Conservation (phyloP, 139 green algal species). For the Parachlorella kessleri region DNA sequence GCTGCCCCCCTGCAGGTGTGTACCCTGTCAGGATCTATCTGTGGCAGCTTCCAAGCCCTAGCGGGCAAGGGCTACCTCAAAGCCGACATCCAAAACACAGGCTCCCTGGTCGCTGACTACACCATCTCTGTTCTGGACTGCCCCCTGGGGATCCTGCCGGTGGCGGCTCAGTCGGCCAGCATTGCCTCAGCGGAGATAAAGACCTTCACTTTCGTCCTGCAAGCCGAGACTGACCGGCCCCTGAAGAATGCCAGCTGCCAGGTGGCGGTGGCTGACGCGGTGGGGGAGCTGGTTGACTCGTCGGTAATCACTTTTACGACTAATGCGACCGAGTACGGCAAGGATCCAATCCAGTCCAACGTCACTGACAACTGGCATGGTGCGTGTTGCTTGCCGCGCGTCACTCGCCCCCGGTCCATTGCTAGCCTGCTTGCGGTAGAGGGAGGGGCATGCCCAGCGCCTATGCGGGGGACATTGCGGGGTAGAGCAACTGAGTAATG, state of each 20-base stretch:
- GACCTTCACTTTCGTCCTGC: neutral
- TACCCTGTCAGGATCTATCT: slow-evolving; percentile 47
- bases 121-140: slow-evolving; percentile 63
- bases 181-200: neutral
- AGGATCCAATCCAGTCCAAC: neutral
- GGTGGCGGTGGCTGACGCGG: neutral
- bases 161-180: neutral
- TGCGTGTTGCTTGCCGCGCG: too few species aligned
- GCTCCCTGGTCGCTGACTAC: slow-evolving; percentile 59
- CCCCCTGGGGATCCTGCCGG: slow-evolving; percentile 38
- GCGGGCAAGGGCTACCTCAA: slow-evolving; percentile 63
- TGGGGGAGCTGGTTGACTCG: neutral
- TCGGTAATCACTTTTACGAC: neutral
- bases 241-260: neutral
- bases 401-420: too few species aligned
- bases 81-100: slow-evolving; percentile 62
- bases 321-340: neutral
- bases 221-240: neutral
- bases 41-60: slow-evolving; percentile 75
- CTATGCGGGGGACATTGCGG: too few species aligned
- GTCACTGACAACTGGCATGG: neutral
- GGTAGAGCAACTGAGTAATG: too few species aligned
- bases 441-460: too few species aligned
- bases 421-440: too few species aligned
- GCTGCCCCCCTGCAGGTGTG: slow-evolving; percentile 47